Percentiles rank a stretch among this genome's conserved stretches.
Evolutionary conservation across 1,284 basidiomycete genomes (phyloP).

Genomic region (Ganoderma leucocontextum): DNA sequence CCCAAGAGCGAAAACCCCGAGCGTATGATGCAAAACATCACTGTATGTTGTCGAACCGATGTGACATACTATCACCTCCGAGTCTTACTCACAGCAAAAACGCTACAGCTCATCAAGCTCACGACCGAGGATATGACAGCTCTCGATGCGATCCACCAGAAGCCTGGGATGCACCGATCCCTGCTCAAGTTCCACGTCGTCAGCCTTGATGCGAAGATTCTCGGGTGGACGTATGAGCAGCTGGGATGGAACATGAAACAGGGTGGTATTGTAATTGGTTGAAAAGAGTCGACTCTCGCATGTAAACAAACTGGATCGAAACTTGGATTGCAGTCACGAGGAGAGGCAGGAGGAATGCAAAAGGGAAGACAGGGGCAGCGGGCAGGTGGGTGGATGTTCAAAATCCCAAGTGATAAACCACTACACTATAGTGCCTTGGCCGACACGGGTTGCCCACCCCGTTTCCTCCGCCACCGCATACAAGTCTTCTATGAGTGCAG

Average conservation of each 20-base stretch:
- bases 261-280: slow-evolving; percentile 44
- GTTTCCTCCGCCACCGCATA: too few relatives aligned
- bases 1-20: slow-evolving; percentile 58
- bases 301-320: background rate
- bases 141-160: slow-evolving; percentile 50
- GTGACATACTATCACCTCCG: background rate
- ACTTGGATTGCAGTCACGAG: background rate
- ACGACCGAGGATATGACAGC: slow-evolving; percentile 48
- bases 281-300: background rate
- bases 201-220: slow-evolving; percentile 45
- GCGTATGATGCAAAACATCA: slow-evolving; percentile 58
- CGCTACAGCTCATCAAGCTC: slow-evolving; percentile 47
- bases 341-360: background rate
- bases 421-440: slow-evolving; percentile 37
- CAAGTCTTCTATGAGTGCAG: too few relatives aligned
- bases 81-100: background rate
- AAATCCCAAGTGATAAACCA: slow-evolving; percentile 41
- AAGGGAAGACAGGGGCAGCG: slow-evolving; percentile 9
- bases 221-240: slow-evolving; percentile 60
- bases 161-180: slow-evolving; percentile 56
- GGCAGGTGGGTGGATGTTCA: slow-evolving; percentile 20
- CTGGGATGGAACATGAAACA: slow-evolving; percentile 57
- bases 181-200: slow-evolving; percentile 45
- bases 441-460: background rate
- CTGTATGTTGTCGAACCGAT: slow-evolving; percentile 37